A percentile compares a stretch with the other conserved stretches of the same genome.
phyloP scores from a whole-genome alignment of 805 yeast genomes.

The Kazachstania psychrophila region DNA sequence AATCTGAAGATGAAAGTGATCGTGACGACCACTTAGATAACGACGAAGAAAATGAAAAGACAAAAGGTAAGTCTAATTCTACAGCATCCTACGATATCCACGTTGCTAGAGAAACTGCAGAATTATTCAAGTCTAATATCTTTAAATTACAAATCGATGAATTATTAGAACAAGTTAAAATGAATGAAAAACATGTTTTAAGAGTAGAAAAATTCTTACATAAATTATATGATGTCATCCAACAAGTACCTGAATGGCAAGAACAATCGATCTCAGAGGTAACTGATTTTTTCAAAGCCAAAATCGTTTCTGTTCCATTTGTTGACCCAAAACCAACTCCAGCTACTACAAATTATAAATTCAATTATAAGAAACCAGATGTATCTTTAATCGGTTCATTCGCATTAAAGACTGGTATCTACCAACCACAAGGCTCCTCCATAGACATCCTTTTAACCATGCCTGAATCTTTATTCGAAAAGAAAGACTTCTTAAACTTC shows the following conservation, averaged over 20 bases:
- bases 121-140: slow-evolving; percentile 86
- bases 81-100: slow-evolving; percentile 70
- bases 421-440: slow-evolving; percentile 52
- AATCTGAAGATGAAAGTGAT: slow-evolving; percentile 26
- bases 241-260: slow-evolving; percentile 49
- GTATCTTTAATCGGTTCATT: slow-evolving; percentile 82
- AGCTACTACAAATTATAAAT: slow-evolving; percentile 54
- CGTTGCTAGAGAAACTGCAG: slow-evolving; percentile 87
- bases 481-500: slow-evolving; percentile 84
- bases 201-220: slow-evolving; percentile 69
- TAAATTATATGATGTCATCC: slow-evolving; percentile 58
- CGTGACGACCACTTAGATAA: slow-evolving; percentile 15
- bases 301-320: slow-evolving; percentile 63
- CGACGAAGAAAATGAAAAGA: slow-evolving; percentile 12
- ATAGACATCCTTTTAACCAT: slow-evolving; percentile 77
- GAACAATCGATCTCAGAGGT: slow-evolving; percentile 50
- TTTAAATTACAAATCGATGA: slow-evolving; percentile 95
- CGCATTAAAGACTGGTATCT: slow-evolving; percentile 74
- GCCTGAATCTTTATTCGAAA: slow-evolving; percentile 67
- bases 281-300: slow-evolving; percentile 41
- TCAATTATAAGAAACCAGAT: slow-evolving; percentile 60
- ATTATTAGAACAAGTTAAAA: slow-evolving; percentile 65
- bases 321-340: slow-evolving; percentile 77
- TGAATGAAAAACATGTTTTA: slow-evolving; percentile 59
- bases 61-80: slow-evolving; percentile 9